Evolutionary conservation across 345 rosid genomes (phyloP), one percentile per base, ranked within the genome.

Genomic region (Alliaria petiolata): DNA sequence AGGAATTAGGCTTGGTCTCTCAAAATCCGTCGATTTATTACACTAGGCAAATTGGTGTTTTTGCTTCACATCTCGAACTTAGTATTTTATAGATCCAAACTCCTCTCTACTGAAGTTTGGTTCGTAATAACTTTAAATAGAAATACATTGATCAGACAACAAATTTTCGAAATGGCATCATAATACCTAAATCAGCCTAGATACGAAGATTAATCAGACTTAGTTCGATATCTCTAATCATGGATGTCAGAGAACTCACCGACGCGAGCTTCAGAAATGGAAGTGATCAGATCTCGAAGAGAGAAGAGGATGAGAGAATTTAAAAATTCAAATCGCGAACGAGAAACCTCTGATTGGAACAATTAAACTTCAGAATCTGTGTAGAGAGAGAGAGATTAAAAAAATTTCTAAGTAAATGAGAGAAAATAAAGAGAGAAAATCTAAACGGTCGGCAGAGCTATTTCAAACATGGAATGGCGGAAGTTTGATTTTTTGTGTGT

Each of bases 401-500:
- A 53, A 43, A 30, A 22, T 22, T n/a, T 22, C 25, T 1, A 22
- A 22, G 25, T 61, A 30, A 19, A 74, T 22, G 76, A 71, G 71
- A 80, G 72, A 53, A n/a, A n/a, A n/a, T n/a, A n/a, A n/a, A n/a
- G n/a, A n/a, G n/a, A n/a, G n/a, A n/a, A n/a, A 22, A 66, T 25
- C 72, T 64, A 78, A 84, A 85, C 88, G 85, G 84, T 86, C 83
- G 42, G 50, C 9, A 69, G 76, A 67, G 80, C 70, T 70, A 62
- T 58, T 83, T 84, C 81, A 89, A 92, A 89, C 79, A 78, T 40
- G 57, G n/a, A 79, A 81, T 72, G 89, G 88, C 83, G 95, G 96
- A 81, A 46, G 45, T 47, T 65, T 16, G 45, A 70, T 63, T 56
- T 69, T 8, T 12, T 22, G 45, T n/a, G 47, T 30, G 8, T 19